Conservation (phyloP, 2,329 filamentous ascomycete species). For the Pseudocercospora fuligena region DNA sequence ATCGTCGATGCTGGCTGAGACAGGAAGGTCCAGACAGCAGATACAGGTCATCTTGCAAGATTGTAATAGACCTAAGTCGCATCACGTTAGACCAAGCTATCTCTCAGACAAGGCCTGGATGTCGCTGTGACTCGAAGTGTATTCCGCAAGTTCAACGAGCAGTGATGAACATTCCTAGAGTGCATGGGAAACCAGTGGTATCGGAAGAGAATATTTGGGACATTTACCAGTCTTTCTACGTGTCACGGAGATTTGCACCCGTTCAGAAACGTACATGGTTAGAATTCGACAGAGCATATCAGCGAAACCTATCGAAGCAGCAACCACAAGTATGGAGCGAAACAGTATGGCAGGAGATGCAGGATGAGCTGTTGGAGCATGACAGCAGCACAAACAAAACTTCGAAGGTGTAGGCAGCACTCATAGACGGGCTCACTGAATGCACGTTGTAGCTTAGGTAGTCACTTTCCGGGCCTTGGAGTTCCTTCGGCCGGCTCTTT, state of each 20-base stretch:
- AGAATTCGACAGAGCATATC: conserved; percentile 12
- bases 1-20: not conserved
- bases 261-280: conserved; percentile 5
- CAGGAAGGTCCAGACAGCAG: not conserved
- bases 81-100: not conserved
- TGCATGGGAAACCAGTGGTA: conserved; percentile 10
- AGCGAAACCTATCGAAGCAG: conserved; percentile 1
- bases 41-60: not conserved
- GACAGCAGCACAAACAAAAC: not conserved
- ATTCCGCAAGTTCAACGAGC: not conserved
- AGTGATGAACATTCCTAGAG: conserved; percentile 1
- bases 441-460: not conserved
- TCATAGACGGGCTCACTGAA: not conserved
- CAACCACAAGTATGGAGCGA: not conserved
- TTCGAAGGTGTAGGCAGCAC: not conserved
- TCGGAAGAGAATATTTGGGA: conserved; percentile 11
- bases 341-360: conserved; percentile 5
- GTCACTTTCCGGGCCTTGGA: not conserved
- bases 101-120: not conserved
- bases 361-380: not conserved
- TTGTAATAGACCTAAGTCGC: not conserved
- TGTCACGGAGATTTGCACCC: not conserved
- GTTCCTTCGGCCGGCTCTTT: not conserved
- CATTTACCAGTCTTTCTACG: conserved; percentile 14
- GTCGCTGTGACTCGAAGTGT: not conserved